Conservation (phyloP, 2,329 filamentous ascomycete species). For the Cytospora mali region DNA sequence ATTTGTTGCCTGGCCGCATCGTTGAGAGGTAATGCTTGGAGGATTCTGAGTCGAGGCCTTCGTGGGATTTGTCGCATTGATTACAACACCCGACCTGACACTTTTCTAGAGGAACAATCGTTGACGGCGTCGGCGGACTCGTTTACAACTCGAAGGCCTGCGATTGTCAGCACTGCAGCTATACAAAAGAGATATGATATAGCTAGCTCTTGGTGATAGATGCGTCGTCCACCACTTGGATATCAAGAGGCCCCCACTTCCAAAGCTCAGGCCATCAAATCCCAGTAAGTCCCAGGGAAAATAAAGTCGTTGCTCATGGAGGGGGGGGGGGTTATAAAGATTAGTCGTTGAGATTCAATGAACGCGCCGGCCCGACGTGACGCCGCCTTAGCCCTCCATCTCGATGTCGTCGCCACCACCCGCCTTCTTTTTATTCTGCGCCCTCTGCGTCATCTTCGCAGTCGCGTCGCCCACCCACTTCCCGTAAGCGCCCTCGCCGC, state of each 20-base stretch:
- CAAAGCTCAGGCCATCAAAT: neutral
- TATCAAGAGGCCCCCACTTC: neutral
- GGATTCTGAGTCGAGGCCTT: too few relatives aligned
- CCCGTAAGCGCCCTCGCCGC: conserved; percentile 65
- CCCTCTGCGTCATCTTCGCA: conserved; percentile 37
- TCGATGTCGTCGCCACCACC: conserved; percentile 36
- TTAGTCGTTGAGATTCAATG: neutral
- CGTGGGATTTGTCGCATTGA: too few relatives aligned
- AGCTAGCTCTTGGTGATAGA: neutral
- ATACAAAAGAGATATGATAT: neutral
- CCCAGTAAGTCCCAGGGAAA: neutral
- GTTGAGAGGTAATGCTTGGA: too few relatives aligned
- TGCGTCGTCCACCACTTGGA: neutral
- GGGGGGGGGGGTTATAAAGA: neutral
- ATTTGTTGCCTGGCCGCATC: too few relatives aligned
- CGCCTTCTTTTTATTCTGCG: conserved; percentile 37
- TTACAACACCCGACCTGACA: too few relatives aligned
- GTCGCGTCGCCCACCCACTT: conserved; percentile 69
- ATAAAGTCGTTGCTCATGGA: neutral
- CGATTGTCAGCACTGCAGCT: neutral
- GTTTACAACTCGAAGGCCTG: neutral
- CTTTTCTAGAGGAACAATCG: neutral
- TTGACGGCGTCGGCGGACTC: neutral
- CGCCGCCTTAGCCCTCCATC: conserved; percentile 34
- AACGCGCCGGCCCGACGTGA: neutral